Percentiles rank a stretch among this genome's conserved stretches.
These are phyloP conservation scores for Globisporangium cylindrosporum DNA, from an alignment of 352 stramenopile genomes.

Conservation along the genomic window DNA sequence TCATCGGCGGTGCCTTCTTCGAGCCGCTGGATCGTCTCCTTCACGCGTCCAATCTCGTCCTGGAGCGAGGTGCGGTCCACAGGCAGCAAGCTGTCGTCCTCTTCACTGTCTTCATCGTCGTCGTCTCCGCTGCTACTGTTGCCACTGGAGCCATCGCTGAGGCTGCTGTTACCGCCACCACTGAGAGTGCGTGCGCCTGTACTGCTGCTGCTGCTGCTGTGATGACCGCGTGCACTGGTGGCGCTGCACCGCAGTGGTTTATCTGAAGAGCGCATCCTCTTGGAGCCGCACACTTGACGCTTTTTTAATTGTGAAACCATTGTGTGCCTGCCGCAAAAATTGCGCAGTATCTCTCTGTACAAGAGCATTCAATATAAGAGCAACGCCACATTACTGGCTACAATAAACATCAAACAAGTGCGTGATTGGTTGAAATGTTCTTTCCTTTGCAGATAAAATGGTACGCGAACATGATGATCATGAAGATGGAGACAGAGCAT, in stretches of 20 bases:
- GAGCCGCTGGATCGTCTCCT: conserved; percentile 27
- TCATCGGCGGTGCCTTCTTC: conserved; percentile 32
- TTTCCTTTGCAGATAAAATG: background rate
- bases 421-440: conserved; percentile 13
- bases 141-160: conserved; percentile 16
- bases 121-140: conserved; percentile 15
- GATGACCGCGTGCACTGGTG: background rate
- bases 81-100: conserved; percentile 18
- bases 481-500: background rate
- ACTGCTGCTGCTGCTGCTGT: background rate
- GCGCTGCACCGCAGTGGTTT: background rate
- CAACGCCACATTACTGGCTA: background rate
- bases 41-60: conserved; percentile 22
- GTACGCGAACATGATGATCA: background rate
- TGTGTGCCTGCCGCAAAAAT: background rate
- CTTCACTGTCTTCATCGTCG: conserved; percentile 10
- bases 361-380: background rate
- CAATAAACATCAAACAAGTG: background rate
- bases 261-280: background rate
- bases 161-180: background rate
- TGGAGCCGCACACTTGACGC: background rate
- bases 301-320: conserved; percentile 9
- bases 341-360: background rate
- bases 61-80: conserved; percentile 29
- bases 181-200: background rate